phyloP scores from a whole-genome alignment of 148 eudicot genomes.

The Amaranthus cruentus region DNA sequence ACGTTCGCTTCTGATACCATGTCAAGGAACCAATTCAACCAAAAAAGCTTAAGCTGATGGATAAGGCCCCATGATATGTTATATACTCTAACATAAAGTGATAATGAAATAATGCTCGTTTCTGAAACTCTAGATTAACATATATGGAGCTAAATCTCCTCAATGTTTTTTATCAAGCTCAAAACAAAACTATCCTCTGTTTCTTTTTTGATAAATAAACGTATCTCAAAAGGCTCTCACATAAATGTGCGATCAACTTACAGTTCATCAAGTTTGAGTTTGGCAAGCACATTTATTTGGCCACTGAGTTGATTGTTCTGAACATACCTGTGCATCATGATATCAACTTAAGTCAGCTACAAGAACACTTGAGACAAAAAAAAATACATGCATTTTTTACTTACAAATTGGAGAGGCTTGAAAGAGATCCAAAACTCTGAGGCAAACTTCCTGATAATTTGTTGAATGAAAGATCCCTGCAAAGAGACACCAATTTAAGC shows the following conservation, averaged over 20 bases:
- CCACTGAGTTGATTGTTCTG: conserved; percentile 61
- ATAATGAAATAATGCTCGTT: too few relatives aligned
- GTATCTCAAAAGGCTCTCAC: too few relatives aligned
- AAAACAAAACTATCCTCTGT: too few relatives aligned
- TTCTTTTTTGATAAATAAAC: too few relatives aligned
- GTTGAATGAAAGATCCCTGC: conserved; percentile 69
- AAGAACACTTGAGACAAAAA: conserved; percentile 1
- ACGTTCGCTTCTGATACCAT: too few relatives aligned
- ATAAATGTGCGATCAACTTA: conserved; percentile 32
- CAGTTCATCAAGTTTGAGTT: conserved; percentile 51
- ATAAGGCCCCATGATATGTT: too few relatives aligned
- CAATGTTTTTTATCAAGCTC: too few relatives aligned
- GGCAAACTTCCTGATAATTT: conserved; percentile 48
- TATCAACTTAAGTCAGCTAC: conserved; percentile 21
- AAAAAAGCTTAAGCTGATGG: too few relatives aligned
- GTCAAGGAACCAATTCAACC: too few relatives aligned
- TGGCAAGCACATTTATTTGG: conserved; percentile 48
- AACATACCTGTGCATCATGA: conserved; percentile 36
- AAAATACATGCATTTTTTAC: conserved; percentile 19
- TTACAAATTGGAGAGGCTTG: conserved; percentile 47
- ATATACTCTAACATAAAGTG: too few relatives aligned
- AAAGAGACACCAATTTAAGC: conserved; percentile 16
- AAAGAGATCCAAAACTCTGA: conserved; percentile 41
- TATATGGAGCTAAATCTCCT: too few relatives aligned
- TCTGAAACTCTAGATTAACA: too few relatives aligned